Percentiles rank a stretch among this genome's conserved stretches.
Conservation (phyloP, 345 rosid genomes). For the Boechera divaricarpa region DNA sequence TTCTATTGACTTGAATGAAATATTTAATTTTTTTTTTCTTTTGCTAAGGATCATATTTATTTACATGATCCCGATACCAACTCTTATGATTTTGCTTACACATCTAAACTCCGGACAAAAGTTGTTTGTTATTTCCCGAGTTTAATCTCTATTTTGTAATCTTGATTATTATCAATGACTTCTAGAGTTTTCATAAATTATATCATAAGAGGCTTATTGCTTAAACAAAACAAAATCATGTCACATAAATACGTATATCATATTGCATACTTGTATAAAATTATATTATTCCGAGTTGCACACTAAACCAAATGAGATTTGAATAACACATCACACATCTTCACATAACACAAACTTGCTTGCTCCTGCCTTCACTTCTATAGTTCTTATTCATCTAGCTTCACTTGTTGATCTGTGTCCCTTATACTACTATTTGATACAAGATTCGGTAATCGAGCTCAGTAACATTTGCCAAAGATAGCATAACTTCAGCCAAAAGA, state of each 20-base stretch:
- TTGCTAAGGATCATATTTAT: too few relatives aligned
- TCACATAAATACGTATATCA: neutral
- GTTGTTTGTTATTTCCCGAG: neutral
- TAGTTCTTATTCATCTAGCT: slow-evolving; percentile 24
- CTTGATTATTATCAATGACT: neutral
- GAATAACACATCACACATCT: slow-evolving; percentile 14
- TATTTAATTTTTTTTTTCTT: too few relatives aligned
- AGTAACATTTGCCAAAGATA: neutral
- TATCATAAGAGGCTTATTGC: neutral
- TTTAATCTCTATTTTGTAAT: neutral
- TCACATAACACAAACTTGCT: slow-evolving; percentile 11
- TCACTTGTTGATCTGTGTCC: neutral
- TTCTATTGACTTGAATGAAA: too few relatives aligned
- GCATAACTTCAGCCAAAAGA: neutral
- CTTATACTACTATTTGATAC: neutral
- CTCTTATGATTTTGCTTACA: too few relatives aligned
- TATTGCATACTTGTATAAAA: neutral
- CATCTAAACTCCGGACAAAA: too few relatives aligned
- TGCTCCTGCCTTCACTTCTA: slow-evolving; percentile 23
- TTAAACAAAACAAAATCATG: neutral
- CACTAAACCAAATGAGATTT: slow-evolving; percentile 18
- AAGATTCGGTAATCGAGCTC: neutral
- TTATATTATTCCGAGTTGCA: slow-evolving; percentile 9
- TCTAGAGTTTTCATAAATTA: too few relatives aligned
- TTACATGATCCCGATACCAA: too few relatives aligned